These are phyloP conservation scores for Diaporthe eres DNA, from an alignment of 2,329 filamentous ascomycete species.

Conservation along the genomic window DNA sequence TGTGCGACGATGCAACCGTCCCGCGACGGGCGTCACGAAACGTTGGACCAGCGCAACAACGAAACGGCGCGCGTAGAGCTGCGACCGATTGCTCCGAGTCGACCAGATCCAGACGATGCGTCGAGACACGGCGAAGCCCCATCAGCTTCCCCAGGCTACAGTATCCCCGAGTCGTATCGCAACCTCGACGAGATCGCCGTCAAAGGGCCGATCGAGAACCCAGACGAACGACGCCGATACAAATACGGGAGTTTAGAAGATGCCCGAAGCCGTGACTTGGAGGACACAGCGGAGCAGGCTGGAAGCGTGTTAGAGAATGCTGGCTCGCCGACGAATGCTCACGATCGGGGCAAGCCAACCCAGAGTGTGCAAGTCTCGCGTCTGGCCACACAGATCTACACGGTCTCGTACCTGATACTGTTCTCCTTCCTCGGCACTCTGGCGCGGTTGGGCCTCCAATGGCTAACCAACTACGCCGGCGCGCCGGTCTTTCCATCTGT, in stretches of 20 bases:
- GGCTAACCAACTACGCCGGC: conserved; percentile 83
- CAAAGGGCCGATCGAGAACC: conserved; percentile 48
- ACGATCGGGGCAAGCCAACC: conserved; percentile 18
- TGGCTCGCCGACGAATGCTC: neutral
- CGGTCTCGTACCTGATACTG: conserved; percentile 84
- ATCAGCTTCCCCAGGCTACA: conserved; percentile 43
- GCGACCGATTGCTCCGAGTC: conserved; percentile 15
- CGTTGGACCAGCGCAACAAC: conserved; percentile 28
- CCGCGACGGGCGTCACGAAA: conserved; percentile 16
- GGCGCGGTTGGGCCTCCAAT: conserved; percentile 83
- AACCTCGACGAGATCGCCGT: conserved; percentile 46
- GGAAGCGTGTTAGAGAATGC: neutral
- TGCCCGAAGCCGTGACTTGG: conserved; percentile 45
- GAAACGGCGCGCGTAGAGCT: neutral
- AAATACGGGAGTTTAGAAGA: conserved; percentile 55
- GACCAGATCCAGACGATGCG: neutral
- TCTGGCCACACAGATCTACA: conserved; percentile 74
- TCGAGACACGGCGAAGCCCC: neutral
- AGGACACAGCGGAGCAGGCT: conserved; percentile 39
- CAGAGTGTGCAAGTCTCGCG: conserved; percentile 56
- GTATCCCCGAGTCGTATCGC: conserved; percentile 45
- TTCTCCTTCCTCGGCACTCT: conserved; percentile 90
- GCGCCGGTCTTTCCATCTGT: conserved; percentile 82
- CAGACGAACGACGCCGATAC: conserved; percentile 51
- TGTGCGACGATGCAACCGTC: conserved; percentile 34